These are phyloP conservation scores for Delitschia confertaspora DNA, from an alignment of 495 filamentous ascomycete species.

Conservation along the genomic window DNA sequence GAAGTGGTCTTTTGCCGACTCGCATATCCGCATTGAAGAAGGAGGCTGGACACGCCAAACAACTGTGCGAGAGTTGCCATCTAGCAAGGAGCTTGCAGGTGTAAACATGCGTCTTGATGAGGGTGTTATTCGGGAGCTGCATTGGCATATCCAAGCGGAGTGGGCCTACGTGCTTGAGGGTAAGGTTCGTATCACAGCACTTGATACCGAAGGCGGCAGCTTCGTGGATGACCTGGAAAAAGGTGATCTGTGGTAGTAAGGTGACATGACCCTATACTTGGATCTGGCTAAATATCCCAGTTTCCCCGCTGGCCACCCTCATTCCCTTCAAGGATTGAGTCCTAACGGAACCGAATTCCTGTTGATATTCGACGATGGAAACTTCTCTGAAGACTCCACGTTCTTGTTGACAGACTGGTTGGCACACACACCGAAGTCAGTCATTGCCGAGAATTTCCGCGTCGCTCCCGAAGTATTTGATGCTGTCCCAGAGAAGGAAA, in stretches of 20 bases:
- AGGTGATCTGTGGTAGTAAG: conserved; percentile 59
- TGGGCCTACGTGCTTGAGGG: conserved; percentile 60
- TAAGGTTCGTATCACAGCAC: conserved; percentile 43
- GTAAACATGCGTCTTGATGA: conserved; percentile 69
- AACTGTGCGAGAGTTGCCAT: conserved; percentile 61
- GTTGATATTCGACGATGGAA: conserved; percentile 59
- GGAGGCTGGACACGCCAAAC: conserved; percentile 64
- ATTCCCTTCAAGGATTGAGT: conserved; percentile 58
- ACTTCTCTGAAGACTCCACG: conserved; percentile 62
- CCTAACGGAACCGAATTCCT: conserved; percentile 63
- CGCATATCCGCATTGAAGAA: conserved; percentile 47
- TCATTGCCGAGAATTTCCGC: conserved; percentile 58
- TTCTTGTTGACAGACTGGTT: conserved; percentile 62
- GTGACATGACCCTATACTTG: not conserved
- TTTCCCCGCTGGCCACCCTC: conserved; percentile 62
- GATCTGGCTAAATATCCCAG: not conserved
- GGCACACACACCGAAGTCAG: conserved; percentile 54
- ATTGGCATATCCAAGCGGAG: conserved; percentile 67
- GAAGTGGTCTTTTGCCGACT: conserved; percentile 65
- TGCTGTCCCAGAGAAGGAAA: conserved; percentile 48
- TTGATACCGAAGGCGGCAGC: conserved; percentile 59
- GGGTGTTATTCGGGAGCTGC: conserved; percentile 62
- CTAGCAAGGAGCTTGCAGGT: conserved; percentile 59
- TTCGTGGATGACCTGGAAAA: conserved; percentile 62
- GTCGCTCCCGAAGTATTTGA: conserved; percentile 50